These are phyloP conservation scores for Aspergillus luchuensis DNA, from an alignment of 2,329 filamentous ascomycete species.

Conservation along the genomic window DNA sequence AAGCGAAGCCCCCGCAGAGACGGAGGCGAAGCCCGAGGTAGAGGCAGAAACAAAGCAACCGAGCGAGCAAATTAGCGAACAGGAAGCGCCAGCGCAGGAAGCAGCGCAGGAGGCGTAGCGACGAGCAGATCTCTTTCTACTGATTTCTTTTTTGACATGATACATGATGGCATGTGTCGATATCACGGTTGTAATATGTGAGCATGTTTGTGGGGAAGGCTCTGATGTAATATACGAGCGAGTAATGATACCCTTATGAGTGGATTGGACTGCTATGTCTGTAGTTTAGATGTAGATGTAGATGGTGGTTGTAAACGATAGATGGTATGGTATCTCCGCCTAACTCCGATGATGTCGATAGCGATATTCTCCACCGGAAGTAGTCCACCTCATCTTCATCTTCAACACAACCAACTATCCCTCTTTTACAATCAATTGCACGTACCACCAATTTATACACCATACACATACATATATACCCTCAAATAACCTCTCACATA, in stretches of 20 bases:
- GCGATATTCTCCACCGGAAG: not conserved
- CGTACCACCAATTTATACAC: not conserved
- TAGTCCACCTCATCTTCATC: not conserved
- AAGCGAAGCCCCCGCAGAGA: slow-evolving; percentile 1
- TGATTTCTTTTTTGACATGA: slow-evolving; percentile 11
- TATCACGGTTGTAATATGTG: slow-evolving; percentile 24
- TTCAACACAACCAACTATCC: not conserved
- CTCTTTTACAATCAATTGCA: not conserved
- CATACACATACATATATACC: not conserved
- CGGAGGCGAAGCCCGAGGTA: slow-evolving; percentile 6
- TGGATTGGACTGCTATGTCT: not conserved
- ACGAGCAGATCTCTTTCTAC: not conserved
- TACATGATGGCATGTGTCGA: slow-evolving; percentile 15
- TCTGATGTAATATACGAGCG: slow-evolving; percentile 25
- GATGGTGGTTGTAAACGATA: too few species aligned
- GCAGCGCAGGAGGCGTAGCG: slow-evolving; percentile 15
- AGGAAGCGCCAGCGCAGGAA: slow-evolving; percentile 11
- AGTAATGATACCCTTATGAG: slow-evolving; percentile 26
- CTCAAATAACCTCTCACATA: not conserved
- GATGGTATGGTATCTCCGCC: not conserved
- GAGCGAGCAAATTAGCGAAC: not conserved
- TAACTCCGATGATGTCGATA: not conserved
- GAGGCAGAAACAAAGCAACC: slow-evolving; percentile 5
- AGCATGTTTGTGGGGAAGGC: slow-evolving; percentile 6
- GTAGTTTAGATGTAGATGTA: not conserved